These are phyloP conservation scores for Dendrocalamus latiflorus DNA, from an alignment of 202 grass and related monocot genomes.

Conservation along the genomic window DNA sequence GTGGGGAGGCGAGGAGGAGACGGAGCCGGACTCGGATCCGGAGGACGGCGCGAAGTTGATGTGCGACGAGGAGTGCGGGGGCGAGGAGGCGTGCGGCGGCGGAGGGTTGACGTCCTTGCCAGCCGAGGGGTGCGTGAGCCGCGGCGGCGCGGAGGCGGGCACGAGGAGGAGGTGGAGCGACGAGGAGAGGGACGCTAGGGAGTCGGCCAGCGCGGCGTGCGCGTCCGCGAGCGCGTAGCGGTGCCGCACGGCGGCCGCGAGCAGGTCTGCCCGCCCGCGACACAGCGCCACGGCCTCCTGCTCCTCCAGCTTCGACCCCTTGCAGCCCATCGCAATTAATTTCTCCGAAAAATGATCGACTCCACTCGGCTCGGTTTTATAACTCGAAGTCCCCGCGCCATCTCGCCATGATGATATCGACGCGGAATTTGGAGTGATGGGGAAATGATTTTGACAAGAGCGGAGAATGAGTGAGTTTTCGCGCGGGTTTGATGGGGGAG, in stretches of 20 bases:
- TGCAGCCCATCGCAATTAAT: slow-evolving; percentile 57
- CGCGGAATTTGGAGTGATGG: not conserved
- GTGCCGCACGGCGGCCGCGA: slow-evolving; percentile 58
- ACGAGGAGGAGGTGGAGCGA: slow-evolving; percentile 52
- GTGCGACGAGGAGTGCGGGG: slow-evolving; percentile 57
- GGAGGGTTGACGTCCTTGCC: slow-evolving; percentile 19
- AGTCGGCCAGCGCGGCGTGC: slow-evolving; percentile 56
- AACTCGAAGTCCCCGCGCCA: not conserved
- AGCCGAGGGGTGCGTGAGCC: slow-evolving; percentile 18
- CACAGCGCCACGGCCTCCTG: slow-evolving; percentile 80
- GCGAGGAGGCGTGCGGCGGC: not conserved
- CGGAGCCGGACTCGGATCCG: slow-evolving; percentile 36
- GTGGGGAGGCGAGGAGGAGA: slow-evolving; percentile 36
- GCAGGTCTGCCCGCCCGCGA: slow-evolving; percentile 66
- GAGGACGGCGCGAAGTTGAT: slow-evolving; percentile 53
- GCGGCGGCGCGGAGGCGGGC: not conserved
- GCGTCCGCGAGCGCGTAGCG: slow-evolving; percentile 65
- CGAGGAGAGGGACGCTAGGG: slow-evolving; percentile 53
- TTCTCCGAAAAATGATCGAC: not conserved
- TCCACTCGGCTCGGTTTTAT: not conserved
- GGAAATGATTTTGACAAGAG: not conserved
- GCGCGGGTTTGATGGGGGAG: not conserved
- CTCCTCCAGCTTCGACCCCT: slow-evolving; percentile 80
- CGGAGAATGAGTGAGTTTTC: not conserved
- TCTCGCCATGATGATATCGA: not conserved